Base-by-base conservation (phyloP, 106 monocot genomes). In the Triglochin maritima region DNA sequence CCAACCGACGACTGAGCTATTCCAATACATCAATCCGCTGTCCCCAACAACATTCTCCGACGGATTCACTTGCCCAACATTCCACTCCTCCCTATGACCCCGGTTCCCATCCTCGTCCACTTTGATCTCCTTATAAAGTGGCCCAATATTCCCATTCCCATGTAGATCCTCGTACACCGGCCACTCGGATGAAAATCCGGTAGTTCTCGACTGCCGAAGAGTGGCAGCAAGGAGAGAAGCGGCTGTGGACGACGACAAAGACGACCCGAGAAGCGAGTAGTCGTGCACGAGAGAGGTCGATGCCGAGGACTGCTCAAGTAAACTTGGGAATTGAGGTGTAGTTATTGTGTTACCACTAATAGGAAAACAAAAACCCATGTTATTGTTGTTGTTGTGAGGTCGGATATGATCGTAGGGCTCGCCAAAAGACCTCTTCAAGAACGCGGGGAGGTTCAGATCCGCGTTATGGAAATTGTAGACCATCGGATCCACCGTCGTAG, bases 221-320 rank as follows among this genome's bases (percentile, higher is more conserved):
- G 59, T 71, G 1, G 77, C 57, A 13, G 64, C 65, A 5, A 71
- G 57, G 13, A 77, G 58, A 7, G 76, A 76, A 5, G 74, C 50
- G 43, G 74, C 74, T 1, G 66, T 4, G 47, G 74, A 45, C 17
- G 76, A 63, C 14, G 76, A 69, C 6, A 75, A 58, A 50, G 76
- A 69, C 14, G 76, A 76, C 11, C 68, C 60, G 47, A 76, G 56
- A 43, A 62, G 44, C 42, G 76, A 63, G 45, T 67, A 75, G 50
- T 75, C 68, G 6, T 75, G 67, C 44, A 75, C 41, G 49, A 65
- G 17, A 9, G 76, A 56, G 10, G 76, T 14, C 3, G 73, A 45
- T 4, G 63, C 42, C 62, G 60, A 16, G 44, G 49, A 46, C 64
- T 64, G 63, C 4, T 56, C 58, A 5, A 46, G 69, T 10, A 45